Percentiles rank a stretch among this genome's conserved stretches.
These are phyloP conservation scores for Calamus simplicifolius DNA, from an alignment of 176 grass and related monocot genomes.

Conservation along the genomic window DNA sequence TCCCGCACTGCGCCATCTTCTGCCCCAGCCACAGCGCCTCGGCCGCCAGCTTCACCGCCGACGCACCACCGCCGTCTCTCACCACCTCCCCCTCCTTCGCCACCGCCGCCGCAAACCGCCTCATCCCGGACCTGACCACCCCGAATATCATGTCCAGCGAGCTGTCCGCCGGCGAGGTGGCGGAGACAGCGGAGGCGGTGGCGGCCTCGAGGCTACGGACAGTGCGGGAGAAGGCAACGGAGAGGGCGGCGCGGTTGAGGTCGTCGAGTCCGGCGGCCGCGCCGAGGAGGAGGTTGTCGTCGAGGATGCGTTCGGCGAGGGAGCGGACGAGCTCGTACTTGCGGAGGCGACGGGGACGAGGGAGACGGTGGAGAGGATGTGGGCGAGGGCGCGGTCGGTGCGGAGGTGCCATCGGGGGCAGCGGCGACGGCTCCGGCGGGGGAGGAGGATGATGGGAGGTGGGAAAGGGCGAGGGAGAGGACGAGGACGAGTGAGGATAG, in stretches of 20 bases:
- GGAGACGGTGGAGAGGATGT: slow-evolving; percentile 51
- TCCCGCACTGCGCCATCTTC: slow-evolving; percentile 68
- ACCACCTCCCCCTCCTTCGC: slow-evolving; percentile 6
- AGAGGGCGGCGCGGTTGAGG: slow-evolving; percentile 40
- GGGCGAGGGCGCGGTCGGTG: slow-evolving; percentile 49
- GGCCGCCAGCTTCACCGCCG: slow-evolving; percentile 63
- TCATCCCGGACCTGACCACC: slow-evolving; percentile 34
- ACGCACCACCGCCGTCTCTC: slow-evolving; percentile 24
- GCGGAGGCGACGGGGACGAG: slow-evolving; percentile 66
- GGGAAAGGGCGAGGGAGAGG: slow-evolving; percentile 5
- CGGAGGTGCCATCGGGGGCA: slow-evolving; percentile 14
- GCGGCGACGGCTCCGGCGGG: background rate
- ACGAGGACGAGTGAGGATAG: slow-evolving; percentile 4
- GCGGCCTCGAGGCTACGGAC: slow-evolving; percentile 48
- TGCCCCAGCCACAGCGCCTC: slow-evolving; percentile 72
- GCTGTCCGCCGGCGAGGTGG: slow-evolving; percentile 18
- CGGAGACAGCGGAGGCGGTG: background rate
- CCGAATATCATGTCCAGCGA: slow-evolving; percentile 11
- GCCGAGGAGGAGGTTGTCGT: slow-evolving; percentile 36
- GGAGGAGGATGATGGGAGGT: background rate
- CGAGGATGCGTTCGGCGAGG: slow-evolving; percentile 73
- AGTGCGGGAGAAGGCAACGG: slow-evolving; percentile 38
- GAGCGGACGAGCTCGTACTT: slow-evolving; percentile 66
- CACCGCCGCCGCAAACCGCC: slow-evolving; percentile 28
- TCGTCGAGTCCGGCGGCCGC: slow-evolving; percentile 4